These are phyloP conservation scores for Porphyra umbilicalis DNA, from an alignment of 31 red algal species.

Conservation along the genomic window DNA sequence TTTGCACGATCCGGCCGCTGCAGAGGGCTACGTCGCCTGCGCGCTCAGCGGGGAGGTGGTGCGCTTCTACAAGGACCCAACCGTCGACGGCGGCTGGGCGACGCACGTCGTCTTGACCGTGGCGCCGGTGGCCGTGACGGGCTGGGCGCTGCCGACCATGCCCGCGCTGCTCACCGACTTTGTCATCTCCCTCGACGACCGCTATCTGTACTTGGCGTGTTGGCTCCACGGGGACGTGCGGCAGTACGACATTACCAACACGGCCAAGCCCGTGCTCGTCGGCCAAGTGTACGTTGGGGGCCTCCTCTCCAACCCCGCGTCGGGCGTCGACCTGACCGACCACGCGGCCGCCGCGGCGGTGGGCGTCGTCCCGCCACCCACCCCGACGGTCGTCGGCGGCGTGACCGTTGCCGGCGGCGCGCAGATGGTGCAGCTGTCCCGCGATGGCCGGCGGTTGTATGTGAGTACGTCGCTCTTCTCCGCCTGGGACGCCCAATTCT, in stretches of 20 bases:
- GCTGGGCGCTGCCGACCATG: background rate
- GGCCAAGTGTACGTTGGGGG: conserved; percentile 9
- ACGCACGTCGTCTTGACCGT: background rate
- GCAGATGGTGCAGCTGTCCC: conserved; percentile 16
- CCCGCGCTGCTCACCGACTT: conserved; percentile 10
- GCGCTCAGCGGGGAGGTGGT: conserved; percentile 8
- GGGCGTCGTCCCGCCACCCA: background rate
- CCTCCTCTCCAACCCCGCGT: background rate
- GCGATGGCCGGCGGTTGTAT: conserved; percentile 12
- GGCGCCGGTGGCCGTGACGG: background rate
- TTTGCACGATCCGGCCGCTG: conserved; percentile 2
- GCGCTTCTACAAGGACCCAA: background rate
- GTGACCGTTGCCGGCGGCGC: background rate
- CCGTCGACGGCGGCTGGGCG: background rate
- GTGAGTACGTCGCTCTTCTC: conserved; percentile 3
- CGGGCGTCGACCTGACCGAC: background rate
- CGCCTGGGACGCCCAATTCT: conserved; percentile 15
- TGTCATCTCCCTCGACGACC: conserved; percentile 9
- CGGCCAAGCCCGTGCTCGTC: conserved; percentile 1
- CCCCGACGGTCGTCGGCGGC: background rate
- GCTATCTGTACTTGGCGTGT: conserved; percentile 3
- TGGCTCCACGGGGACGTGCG: conserved; percentile 14
- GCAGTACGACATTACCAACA: conserved; percentile 10
- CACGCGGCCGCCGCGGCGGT: background rate
- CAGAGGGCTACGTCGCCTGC: conserved; percentile 4